Percentiles rank a stretch among this genome's conserved stretches.
phyloP scores from a whole-genome alignment of 306 rosid species.

The Urtica urens region DNA sequence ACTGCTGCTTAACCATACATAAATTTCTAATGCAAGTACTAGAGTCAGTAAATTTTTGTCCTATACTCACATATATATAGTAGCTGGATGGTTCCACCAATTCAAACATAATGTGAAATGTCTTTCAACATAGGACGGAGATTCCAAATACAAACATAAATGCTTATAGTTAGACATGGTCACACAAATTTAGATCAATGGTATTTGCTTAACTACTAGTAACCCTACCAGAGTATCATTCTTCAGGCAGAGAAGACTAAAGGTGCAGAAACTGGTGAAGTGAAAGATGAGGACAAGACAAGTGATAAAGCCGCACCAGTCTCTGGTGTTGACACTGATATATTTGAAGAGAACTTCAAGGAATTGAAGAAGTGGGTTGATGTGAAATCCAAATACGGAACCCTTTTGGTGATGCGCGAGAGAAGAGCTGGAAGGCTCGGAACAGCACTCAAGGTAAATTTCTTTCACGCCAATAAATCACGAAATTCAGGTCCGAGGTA shows the following conservation, averaged over 20 bases:
- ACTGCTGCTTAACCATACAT: too few species aligned
- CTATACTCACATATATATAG: too few species aligned
- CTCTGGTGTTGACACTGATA: conserved; percentile 27
- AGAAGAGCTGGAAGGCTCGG: conserved; percentile 73
- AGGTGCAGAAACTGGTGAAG: conserved; percentile 23
- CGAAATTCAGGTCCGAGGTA: too few species aligned
- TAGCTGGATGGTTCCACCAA: background rate
- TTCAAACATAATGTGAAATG: background rate
- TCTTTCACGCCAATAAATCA: background rate
- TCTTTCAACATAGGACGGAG: background rate
- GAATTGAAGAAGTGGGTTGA: conserved; percentile 89
- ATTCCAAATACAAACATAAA: background rate
- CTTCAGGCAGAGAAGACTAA: conserved; percentile 30
- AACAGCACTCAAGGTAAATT: conserved; percentile 67
- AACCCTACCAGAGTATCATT: background rate
- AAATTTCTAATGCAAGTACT: too few species aligned
- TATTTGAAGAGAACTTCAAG: conserved; percentile 65
- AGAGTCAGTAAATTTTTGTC: too few species aligned
- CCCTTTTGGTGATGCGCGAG: conserved; percentile 60
- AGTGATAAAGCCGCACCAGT: conserved; percentile 17
- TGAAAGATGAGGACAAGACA: conserved; percentile 27
- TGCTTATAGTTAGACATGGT: background rate
- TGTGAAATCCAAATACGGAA: conserved; percentile 65
- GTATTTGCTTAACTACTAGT: background rate
- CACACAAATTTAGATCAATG: background rate